phyloP scores from a whole-genome alignment of 2,329 filamentous ascomycete genomes.

The Orbilia brochopaga region DNA sequence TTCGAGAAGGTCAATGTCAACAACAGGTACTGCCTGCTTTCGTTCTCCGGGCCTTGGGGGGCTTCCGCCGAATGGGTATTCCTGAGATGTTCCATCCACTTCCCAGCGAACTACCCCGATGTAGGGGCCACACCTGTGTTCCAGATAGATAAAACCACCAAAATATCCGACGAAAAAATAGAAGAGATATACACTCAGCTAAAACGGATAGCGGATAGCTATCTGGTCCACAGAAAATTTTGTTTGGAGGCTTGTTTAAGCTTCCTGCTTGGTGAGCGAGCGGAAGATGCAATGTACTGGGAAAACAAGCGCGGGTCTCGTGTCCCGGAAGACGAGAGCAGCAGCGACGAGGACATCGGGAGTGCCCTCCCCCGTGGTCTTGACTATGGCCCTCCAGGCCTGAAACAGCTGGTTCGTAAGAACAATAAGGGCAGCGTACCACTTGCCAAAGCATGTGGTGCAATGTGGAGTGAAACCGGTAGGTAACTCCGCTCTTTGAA shows the following conservation, averaged over 20 bases:
- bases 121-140: constrained; percentile 62
- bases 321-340: constrained; percentile 71
- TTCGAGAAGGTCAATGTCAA: constrained; percentile 67
- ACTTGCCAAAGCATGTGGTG: constrained; percentile 64
- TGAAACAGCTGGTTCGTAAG: constrained; percentile 48
- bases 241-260: constrained; percentile 69
- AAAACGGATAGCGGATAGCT: constrained; percentile 64
- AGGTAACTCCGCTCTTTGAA: not conserved
- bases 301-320: constrained; percentile 60
- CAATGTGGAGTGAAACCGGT: constrained; percentile 53
- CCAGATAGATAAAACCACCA: constrained; percentile 65
- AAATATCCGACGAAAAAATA: constrained; percentile 63
- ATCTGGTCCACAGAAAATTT: constrained; percentile 63
- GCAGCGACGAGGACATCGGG: constrained; percentile 78
- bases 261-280: constrained; percentile 67
- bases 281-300: constrained; percentile 62
- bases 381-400: constrained; percentile 20
- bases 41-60: constrained; percentile 68
- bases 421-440: constrained; percentile 67
- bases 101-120: constrained; percentile 66
- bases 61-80: constrained; percentile 63
- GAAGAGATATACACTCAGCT: constrained; percentile 63
- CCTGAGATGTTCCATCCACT: constrained; percentile 66
- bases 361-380: constrained; percentile 51
- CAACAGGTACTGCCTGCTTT: constrained; percentile 64